Evolutionary conservation across 2,329 filamentous ascomycete genomes (phyloP).

Genomic region (Fusarium coicis): DNA sequence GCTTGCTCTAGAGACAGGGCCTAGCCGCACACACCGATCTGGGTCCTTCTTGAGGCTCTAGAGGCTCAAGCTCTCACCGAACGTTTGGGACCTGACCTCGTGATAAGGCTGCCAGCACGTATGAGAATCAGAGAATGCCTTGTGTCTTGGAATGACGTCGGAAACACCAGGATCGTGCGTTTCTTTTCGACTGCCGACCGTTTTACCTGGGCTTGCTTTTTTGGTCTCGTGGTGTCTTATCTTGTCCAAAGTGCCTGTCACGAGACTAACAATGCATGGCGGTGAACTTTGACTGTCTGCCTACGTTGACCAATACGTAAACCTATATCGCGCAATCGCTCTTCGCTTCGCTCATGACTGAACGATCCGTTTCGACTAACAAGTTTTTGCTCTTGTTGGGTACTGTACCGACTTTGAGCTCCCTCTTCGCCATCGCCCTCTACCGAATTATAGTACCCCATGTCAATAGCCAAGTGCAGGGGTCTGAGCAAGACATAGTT

Average conservation of each 20-base stretch:
- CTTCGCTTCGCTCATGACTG: background rate
- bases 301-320: conserved; percentile 9
- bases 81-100: conserved; percentile 31
- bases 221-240: conserved; percentile 32
- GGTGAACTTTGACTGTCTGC: conserved; percentile 24
- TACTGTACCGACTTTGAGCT: background rate
- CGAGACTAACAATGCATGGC: conserved; percentile 26
- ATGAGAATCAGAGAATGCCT: conserved; percentile 26
- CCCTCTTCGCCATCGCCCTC: conserved; percentile 6
- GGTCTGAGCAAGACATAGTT: conserved; percentile 24
- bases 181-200: conserved; percentile 26
- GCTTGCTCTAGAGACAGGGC: conserved; percentile 15
- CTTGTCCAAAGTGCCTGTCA: conserved; percentile 17
- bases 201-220: conserved; percentile 24
- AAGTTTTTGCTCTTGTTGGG: conserved; percentile 18
- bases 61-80: conserved; percentile 30
- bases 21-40: conserved; percentile 29
- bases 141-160: conserved; percentile 34
- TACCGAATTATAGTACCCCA: conserved; percentile 35
- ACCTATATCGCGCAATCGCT: conserved; percentile 20
- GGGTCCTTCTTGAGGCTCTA: conserved; percentile 16
- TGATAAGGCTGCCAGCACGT: conserved; percentile 21
- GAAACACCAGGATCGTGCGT: conserved; percentile 5
- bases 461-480: conserved; percentile 33
- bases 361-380: conserved; percentile 6